phyloP scores from a whole-genome alignment of 139 green algal species.

The Chlorella vulgaris region DNA sequence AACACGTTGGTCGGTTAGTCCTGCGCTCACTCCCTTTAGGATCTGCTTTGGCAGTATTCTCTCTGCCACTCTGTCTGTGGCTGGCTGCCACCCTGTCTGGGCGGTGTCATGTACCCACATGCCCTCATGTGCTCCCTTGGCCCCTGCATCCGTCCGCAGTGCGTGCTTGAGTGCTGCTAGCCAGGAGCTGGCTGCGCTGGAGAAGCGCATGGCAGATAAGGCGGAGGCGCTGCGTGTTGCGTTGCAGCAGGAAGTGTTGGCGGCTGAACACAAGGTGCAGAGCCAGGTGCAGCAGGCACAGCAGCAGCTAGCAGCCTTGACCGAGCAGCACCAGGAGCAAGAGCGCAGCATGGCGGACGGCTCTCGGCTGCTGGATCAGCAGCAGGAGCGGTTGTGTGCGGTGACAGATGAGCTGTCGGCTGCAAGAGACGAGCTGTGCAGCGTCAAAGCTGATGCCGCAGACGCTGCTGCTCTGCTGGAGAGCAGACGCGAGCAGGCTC shows the following conservation, averaged over 20 bases:
- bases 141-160: background rate
- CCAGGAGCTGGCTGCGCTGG: background rate
- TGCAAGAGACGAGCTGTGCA: background rate
- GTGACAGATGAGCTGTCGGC: background rate
- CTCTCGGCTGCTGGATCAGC: background rate
- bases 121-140: background rate
- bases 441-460: background rate
- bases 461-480: background rate
- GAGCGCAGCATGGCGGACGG: background rate
- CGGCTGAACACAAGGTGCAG: conserved; percentile 16
- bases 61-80: no score
- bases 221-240: background rate
- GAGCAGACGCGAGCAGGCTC: background rate
- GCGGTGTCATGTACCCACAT: no score
- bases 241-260: conserved; percentile 24
- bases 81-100: no score
- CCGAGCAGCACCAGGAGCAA: background rate
- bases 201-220: conserved; percentile 1
- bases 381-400: conserved; percentile 4
- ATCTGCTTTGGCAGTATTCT: no score
- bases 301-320: background rate
- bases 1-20: no score
- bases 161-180: background rate
- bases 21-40: no score
- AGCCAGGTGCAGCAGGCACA: conserved; percentile 17